A percentile compares a stretch with the other conserved stretches of the same genome.
Evolutionary conservation across 352 stramenopile species (phyloP).

Genomic region (Thalassiosira hispida): DNA sequence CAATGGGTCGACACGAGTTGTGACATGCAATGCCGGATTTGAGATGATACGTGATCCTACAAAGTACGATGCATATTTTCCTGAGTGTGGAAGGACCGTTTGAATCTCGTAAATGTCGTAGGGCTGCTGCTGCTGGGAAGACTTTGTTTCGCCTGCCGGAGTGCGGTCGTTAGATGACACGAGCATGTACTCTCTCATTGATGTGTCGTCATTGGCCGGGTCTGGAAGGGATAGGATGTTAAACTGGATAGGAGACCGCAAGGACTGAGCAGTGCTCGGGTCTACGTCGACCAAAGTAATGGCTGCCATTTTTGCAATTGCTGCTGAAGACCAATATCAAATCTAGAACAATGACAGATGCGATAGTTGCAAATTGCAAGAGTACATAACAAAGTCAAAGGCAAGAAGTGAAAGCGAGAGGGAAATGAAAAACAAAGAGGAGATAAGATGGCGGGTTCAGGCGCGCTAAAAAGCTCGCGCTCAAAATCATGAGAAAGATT

Average conservation of each 20-base stretch:
- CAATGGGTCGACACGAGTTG: slow-evolving; percentile 71
- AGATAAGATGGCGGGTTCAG: too few species aligned
- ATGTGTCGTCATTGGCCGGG: slow-evolving; percentile 22
- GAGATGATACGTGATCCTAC: slow-evolving; percentile 63
- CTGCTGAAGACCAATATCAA: too few species aligned
- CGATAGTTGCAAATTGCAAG: neutral
- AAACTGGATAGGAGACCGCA: slow-evolving; percentile 18
- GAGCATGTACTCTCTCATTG: slow-evolving; percentile 47
- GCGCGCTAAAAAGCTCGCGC: too few species aligned
- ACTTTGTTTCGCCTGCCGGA: neutral
- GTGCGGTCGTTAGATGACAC: slow-evolving; percentile 16
- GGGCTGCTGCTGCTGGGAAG: neutral
- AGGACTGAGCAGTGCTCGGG: slow-evolving; percentile 4
- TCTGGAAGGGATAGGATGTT: slow-evolving; percentile 37
- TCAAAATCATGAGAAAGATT: too few species aligned
- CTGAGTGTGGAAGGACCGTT: slow-evolving; percentile 36
- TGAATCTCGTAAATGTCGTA: slow-evolving; percentile 68
- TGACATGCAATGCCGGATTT: slow-evolving; percentile 62
- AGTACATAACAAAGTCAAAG: neutral
- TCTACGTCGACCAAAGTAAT: slow-evolving; percentile 39
- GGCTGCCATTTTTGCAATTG: slow-evolving; percentile 24
- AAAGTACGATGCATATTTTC: slow-evolving; percentile 71
- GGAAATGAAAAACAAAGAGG: too few species aligned
- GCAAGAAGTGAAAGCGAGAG: neutral
- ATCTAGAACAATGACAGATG: too few species aligned